Conservation (phyloP, 2,329 filamentous ascomycete species). For the Neonectria punicea region DNA sequence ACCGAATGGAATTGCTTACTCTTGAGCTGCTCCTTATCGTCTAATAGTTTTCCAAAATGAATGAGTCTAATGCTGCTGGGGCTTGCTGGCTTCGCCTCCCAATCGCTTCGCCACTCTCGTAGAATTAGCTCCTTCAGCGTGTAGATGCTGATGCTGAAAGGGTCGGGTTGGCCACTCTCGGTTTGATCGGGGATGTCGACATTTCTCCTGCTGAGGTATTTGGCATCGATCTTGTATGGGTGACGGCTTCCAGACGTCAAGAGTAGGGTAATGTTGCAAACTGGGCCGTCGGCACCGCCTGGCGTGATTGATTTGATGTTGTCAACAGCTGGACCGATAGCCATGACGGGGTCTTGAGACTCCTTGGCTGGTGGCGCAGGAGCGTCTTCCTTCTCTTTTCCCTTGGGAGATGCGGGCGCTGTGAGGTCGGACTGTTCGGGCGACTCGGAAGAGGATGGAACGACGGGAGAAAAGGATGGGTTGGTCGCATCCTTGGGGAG, state of each 20-base stretch:
- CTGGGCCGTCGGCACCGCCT: constrained; percentile 49
- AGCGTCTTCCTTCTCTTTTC: constrained; percentile 48
- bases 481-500: constrained; percentile 27
- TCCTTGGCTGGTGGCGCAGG: constrained; percentile 45
- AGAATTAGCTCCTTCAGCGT: constrained; percentile 94
- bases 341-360: constrained; percentile 50
- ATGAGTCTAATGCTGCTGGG: constrained; percentile 92
- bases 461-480: constrained; percentile 29
- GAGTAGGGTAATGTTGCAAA: constrained; percentile 82
- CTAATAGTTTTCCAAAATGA: constrained; percentile 88
- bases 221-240: constrained; percentile 89
- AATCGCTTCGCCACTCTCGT: constrained; percentile 91
- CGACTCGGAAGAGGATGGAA: constrained; percentile 32
- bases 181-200: constrained; percentile 77
- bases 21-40: constrained; percentile 86
- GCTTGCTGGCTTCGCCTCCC: constrained; percentile 87
- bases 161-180: constrained; percentile 72
- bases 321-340: constrained; percentile 57
- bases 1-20: constrained; percentile 64
- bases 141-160: constrained; percentile 91
- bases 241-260: constrained; percentile 85
- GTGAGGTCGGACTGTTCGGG: constrained; percentile 33
- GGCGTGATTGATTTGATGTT: constrained; percentile 52
- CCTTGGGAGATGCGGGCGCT: constrained; percentile 43
- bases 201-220: constrained; percentile 83